Evolutionary conservation across 768 basidiomycete genomes (phyloP), one percentile per base, ranked within the genome.

Genomic region (Termitomyces sp.): DNA sequence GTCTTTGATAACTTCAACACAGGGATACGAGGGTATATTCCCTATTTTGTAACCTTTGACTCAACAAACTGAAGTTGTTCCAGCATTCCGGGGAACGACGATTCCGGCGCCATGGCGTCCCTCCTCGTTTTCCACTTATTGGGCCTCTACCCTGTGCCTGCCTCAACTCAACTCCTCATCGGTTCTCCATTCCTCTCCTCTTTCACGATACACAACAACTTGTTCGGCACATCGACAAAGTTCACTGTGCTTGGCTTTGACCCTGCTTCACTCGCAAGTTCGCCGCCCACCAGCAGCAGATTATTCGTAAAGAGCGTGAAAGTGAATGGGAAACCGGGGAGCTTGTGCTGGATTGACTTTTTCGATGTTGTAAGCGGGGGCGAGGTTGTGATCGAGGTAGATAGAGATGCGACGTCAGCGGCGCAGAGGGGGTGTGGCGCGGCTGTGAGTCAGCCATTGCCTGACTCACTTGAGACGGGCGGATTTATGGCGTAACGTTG

Each of bases 81-180:
- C 33, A 77, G 81, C 38, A 75, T 83, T 33, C 82, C 82, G 2
- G 81, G 81, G 3, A 83, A 83, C 61, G 82, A 83, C 62, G 81
- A 83, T 65, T 79, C 78, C 5, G 82, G 79, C 24, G 82, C 82
- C 9, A 84, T 84, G 82, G 81, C 81, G 0, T 68, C 79, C 7
- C 74, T 82, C 20, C 76, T 82, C 13, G 71, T 73, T 7, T 84
- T 83, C 75, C 81, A 83, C 65, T 69, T 83, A 49, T 70, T 83
- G 16, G 82, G 82, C 0, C 69, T 84, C 38, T 84, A 83, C 64
- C 82, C 82, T 15, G 80, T 83, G 33, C 74, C 77, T 3, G 65
- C 79, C 2, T 78, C 81, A 2, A 75, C 69, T 5, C 82, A 83
- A 67, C 71, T 83, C 13, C 76, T 84, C 51, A 73, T 84, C 58